phyloP scores from a whole-genome alignment of 306 rosid genomes.

The Trichosanthes cucumerina region DNA sequence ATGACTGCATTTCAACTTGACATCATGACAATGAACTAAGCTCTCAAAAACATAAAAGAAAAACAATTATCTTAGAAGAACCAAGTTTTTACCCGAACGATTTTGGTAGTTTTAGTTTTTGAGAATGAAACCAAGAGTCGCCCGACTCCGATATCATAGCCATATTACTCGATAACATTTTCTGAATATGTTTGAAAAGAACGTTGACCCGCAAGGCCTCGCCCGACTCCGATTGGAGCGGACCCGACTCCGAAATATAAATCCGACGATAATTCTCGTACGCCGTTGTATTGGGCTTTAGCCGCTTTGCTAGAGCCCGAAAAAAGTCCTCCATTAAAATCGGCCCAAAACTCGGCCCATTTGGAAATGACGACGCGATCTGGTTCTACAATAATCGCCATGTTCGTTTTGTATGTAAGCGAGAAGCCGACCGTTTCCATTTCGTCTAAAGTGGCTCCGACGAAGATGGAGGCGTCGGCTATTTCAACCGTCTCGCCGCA shows the following conservation, averaged over 20 bases:
- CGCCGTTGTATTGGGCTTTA: slow-evolving; percentile 38
- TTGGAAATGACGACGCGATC: slow-evolving; percentile 43
- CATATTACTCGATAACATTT: slow-evolving; percentile 48
- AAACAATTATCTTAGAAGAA: too few species aligned
- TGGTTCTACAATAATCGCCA: slow-evolving; percentile 38
- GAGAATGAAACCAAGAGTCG: slow-evolving; percentile 92
- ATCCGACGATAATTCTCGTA: slow-evolving; percentile 75
- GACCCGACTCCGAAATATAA: slow-evolving; percentile 57
- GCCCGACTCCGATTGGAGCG: slow-evolving; percentile 32
- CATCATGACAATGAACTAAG: too few species aligned
- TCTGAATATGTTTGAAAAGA: slow-evolving; percentile 63
- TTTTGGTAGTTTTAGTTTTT: slow-evolving; percentile 65
- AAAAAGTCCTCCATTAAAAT: slow-evolving; percentile 56
- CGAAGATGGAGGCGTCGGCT: slow-evolving; percentile 56
- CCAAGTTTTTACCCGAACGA: slow-evolving; percentile 50
- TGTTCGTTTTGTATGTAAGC: slow-evolving; percentile 48
- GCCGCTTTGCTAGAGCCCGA: slow-evolving; percentile 25
- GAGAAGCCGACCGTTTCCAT: slow-evolving; percentile 51
- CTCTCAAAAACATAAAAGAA: too few species aligned
- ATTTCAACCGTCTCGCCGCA: slow-evolving; percentile 61
- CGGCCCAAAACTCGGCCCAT: slow-evolving; percentile 49
- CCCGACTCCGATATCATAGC: slow-evolving; percentile 86
- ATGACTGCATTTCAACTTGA: too few species aligned
- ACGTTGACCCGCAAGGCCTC: slow-evolving; percentile 78
- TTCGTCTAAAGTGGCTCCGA: slow-evolving; percentile 50